Percentiles rank a stretch among this genome's conserved stretches.
These are phyloP conservation scores for Handroanthus guayacan DNA, from an alignment of 257 asterid genomes.

Conservation along the genomic window DNA sequence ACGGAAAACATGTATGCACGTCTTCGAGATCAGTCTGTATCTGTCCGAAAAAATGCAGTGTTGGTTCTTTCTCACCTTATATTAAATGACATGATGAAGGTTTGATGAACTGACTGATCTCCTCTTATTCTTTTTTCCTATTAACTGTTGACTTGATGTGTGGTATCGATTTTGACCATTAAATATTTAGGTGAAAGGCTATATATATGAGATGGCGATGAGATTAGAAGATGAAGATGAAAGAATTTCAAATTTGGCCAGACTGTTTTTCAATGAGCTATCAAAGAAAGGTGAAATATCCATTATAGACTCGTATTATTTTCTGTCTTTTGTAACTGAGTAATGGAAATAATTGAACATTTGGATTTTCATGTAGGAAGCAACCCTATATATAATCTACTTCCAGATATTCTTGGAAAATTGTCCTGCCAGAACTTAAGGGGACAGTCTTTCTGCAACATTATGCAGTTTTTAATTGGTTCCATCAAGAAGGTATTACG, in stretches of 20 bases:
- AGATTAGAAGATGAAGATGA: slow-evolving; percentile 91
- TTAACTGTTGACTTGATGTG: slow-evolving; percentile 28
- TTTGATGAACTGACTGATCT: slow-evolving; percentile 42
- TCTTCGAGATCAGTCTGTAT: slow-evolving; percentile 76
- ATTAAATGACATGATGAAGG: slow-evolving; percentile 99
- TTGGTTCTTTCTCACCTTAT: slow-evolving; percentile 98
- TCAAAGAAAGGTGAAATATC: slow-evolving; percentile 92
- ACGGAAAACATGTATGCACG: slow-evolving; percentile 97
- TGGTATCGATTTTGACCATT: slow-evolving; percentile 31
- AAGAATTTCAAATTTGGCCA: slow-evolving; percentile 85
- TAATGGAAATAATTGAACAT: slow-evolving; percentile 26
- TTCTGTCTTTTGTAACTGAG: slow-evolving; percentile 11
- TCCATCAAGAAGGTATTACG: slow-evolving; percentile 86
- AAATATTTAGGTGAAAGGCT: slow-evolving; percentile 81
- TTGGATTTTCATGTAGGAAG: slow-evolving; percentile 63
- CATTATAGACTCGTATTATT: background rate
- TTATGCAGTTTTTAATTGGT: slow-evolving; percentile 91
- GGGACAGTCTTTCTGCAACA: slow-evolving; percentile 86
- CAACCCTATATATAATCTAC: slow-evolving; percentile 95
- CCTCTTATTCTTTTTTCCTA: slow-evolving; percentile 9
- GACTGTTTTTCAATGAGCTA: slow-evolving; percentile 87
- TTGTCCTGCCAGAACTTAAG: slow-evolving; percentile 77
- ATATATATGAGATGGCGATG: slow-evolving; percentile 91
- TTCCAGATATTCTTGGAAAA: slow-evolving; percentile 96
- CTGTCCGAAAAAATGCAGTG: slow-evolving; percentile 90